Evolutionary conservation across 306 rosid species (phyloP), one percentile per base, ranked within the genome.

Genomic region (Argentina anserina): DNA sequence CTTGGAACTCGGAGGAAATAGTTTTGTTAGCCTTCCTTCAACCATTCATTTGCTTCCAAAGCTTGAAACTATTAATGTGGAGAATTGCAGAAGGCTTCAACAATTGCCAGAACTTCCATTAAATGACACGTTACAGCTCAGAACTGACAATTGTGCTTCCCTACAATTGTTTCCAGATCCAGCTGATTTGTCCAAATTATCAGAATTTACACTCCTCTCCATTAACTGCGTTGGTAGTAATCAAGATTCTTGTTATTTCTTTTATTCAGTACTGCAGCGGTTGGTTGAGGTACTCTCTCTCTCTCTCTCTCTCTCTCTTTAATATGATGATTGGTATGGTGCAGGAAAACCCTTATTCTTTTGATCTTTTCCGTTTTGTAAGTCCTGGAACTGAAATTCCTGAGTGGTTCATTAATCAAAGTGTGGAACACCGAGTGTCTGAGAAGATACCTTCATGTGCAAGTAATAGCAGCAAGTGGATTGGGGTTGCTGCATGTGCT

Each of bases 371-470:
- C 2, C 0, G 31, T 53, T 23, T 64, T 11, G 3, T 43, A 63
- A 15, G 56, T 33, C 80, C 80, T 2, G 80, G 69, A 34, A 68
- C 50, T 18, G 53, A 68, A 47, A 68, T 76, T 21, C 52, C 62
- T 0, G 62, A 59, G 52, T 68, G 74, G 69, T 76, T 76, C 69
- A 12, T n/a, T 23, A 5, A 76, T 23, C n/a, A 5, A 46, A 68
- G 14, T 41, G 40, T 9, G 50, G 69, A 69, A 13, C n/a, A 45
- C 29, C 40, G 46, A 2, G 12, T 76, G 36, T 7, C 17, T 9
- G 2, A 36, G 7, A 52, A 60, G 42, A 29, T 64, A 23, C 75
- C 72, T 25, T 23, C 0, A 3, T 1, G 18, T 46, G 3, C 41
- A 52, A 10, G 2, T 65, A 2, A 42, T 45, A 25, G 36, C 47